These are phyloP conservation scores for Rubia yunnanensis DNA, from an alignment of 257 asterid genomes.

Conservation along the genomic window DNA sequence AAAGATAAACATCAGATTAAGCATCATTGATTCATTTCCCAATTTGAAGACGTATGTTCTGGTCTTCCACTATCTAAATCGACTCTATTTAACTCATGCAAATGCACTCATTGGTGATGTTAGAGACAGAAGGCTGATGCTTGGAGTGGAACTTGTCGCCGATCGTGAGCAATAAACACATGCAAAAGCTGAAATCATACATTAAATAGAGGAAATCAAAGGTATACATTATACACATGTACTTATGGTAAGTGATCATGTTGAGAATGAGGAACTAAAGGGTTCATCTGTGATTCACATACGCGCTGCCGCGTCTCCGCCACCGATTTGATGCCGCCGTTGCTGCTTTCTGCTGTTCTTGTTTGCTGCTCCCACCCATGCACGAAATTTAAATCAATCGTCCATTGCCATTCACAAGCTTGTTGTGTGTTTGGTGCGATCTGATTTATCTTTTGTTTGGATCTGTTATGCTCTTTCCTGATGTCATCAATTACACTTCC, in stretches of 20 bases:
- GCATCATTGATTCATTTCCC: neutral
- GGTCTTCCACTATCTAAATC: neutral
- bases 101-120: slow-evolving; percentile 63
- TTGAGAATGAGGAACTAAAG: neutral
- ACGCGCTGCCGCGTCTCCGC: too few relatives aligned
- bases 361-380: too few relatives aligned
- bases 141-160: slow-evolving; percentile 61
- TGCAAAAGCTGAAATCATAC: slow-evolving; percentile 38
- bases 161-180: slow-evolving; percentile 50
- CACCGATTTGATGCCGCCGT: too few relatives aligned
- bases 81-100: neutral
- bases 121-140: slow-evolving; percentile 73
- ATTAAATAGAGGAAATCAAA: slow-evolving; percentile 57
- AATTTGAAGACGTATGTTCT: neutral
- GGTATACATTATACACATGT: slow-evolving; percentile 22
- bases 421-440: too few relatives aligned
- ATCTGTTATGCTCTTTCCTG: too few relatives aligned
- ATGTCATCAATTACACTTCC: too few relatives aligned
- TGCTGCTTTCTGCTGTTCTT: too few relatives aligned
- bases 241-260: neutral
- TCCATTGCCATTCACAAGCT: too few relatives aligned
- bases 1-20: slow-evolving; percentile 58
- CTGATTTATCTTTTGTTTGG: too few relatives aligned
- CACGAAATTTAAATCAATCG: too few relatives aligned
- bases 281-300: slow-evolving; percentile 10